phyloP scores from a whole-genome alignment of 495 filamentous ascomycete genomes.

The Durotheca rogersii region DNA sequence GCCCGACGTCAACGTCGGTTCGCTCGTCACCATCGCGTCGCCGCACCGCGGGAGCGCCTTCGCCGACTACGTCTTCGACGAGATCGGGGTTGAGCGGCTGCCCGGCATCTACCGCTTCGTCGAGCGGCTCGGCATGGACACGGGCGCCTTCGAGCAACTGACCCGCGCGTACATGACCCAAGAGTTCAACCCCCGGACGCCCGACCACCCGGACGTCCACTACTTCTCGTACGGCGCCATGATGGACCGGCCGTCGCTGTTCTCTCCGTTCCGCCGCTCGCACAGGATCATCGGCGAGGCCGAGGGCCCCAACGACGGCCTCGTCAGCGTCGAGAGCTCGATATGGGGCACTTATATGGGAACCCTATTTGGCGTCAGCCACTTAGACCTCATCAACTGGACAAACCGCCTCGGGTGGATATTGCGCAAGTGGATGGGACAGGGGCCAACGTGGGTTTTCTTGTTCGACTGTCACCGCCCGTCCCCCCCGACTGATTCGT shows the following conservation, averaged over 20 bases:
- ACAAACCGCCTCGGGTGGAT: constrained; percentile 78
- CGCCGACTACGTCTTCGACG: constrained; percentile 78
- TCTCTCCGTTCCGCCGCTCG: constrained; percentile 74
- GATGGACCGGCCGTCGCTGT: constrained; percentile 57
- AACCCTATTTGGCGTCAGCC: constrained; percentile 82
- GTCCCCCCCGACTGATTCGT: constrained; percentile 11
- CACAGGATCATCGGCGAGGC: constrained; percentile 65
- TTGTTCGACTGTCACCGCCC: not conserved
- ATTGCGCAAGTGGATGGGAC: constrained; percentile 65
- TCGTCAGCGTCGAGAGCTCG: constrained; percentile 84
- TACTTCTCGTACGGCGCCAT: constrained; percentile 93
- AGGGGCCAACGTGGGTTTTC: constrained; percentile 63
- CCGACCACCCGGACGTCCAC: constrained; percentile 69
- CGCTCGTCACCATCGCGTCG: constrained; percentile 83
- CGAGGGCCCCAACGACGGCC: constrained; percentile 89
- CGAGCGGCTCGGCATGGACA: constrained; percentile 67
- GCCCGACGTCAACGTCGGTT: constrained; percentile 64
- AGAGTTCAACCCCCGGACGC: constrained; percentile 78
- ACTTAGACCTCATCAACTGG: constrained; percentile 96
- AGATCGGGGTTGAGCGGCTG: constrained; percentile 62
- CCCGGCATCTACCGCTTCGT: constrained; percentile 70
- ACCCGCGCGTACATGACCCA: constrained; percentile 78
- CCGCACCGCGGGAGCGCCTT: constrained; percentile 85
- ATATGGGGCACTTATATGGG: constrained; percentile 93
- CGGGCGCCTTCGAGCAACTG: constrained; percentile 81